Percentiles rank a stretch among this genome's conserved stretches.
These are phyloP conservation scores for Xylaria acuta DNA, from an alignment of 495 filamentous ascomycete genomes.

Conservation along the genomic window DNA sequence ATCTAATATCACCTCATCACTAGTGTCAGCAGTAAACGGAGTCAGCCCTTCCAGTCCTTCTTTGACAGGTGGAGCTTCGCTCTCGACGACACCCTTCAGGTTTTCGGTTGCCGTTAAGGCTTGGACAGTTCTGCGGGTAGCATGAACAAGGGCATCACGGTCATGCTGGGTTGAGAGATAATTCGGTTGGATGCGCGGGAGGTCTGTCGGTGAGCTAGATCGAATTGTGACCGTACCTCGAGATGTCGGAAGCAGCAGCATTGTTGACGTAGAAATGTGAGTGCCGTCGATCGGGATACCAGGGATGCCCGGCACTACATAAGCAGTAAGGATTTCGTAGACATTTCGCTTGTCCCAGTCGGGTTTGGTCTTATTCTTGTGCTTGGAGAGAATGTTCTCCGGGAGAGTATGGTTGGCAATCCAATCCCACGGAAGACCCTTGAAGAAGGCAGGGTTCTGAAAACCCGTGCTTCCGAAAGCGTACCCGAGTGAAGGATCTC, in stretches of 20 bases:
- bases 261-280: slow-evolving; percentile 42
- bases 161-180: slow-evolving; percentile 25
- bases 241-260: slow-evolving; percentile 45
- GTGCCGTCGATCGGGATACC: slow-evolving; percentile 47
- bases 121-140: slow-evolving; percentile 18
- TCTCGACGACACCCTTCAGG: slow-evolving; percentile 26
- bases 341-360: slow-evolving; percentile 31
- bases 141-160: slow-evolving; percentile 29
- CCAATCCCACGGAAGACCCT: slow-evolving; percentile 46
- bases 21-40: slow-evolving; percentile 26
- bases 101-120: slow-evolving; percentile 13
- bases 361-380: slow-evolving; percentile 32
- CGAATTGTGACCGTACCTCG: slow-evolving; percentile 45
- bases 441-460: slow-evolving; percentile 40
- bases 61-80: slow-evolving; percentile 25
- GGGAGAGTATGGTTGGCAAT: slow-evolving; percentile 35
- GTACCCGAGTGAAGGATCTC: slow-evolving; percentile 43
- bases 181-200: slow-evolving; percentile 23
- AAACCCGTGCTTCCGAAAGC: slow-evolving; percentile 41
- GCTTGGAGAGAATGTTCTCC: slow-evolving; percentile 26
- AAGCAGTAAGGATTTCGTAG: slow-evolving; percentile 25
- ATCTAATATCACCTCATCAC: slow-evolving; percentile 28
- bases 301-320: slow-evolving; percentile 26
- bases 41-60: slow-evolving; percentile 27
- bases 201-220: slow-evolving; percentile 34